Evolutionary conservation across 2,329 filamentous ascomycete genomes (phyloP).

Genomic region (Thielaviopsis cerberus): DNA sequence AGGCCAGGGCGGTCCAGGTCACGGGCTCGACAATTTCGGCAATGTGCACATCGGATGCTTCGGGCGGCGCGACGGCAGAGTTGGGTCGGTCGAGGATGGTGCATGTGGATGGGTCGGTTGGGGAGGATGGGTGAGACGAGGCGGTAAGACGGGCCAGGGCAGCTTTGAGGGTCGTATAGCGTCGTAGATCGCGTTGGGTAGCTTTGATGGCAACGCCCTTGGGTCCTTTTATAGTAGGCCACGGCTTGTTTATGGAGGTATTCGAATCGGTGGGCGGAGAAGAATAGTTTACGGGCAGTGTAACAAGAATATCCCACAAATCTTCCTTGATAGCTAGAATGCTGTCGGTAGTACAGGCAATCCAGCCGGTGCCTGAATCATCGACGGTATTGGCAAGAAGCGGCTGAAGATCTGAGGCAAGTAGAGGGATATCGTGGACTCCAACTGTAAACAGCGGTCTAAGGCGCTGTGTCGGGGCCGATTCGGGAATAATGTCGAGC

Average conservation of each 20-base stretch:
- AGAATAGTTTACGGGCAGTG: constrained; percentile 48
- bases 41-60: constrained; percentile 26
- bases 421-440: constrained; percentile 73
- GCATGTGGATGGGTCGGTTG: constrained; percentile 1
- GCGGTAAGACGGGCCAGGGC: constrained; percentile 35
- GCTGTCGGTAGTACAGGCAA: constrained; percentile 88
- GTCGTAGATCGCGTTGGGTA: constrained; percentile 73
- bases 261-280: not conserved
- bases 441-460: constrained; percentile 83
- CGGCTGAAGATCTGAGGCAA: constrained; percentile 36
- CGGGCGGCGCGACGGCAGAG: constrained; percentile 3
- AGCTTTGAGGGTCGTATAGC: constrained; percentile 50
- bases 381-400: constrained; percentile 20
- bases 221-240: constrained; percentile 57
- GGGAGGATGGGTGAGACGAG: too few relatives aligned
- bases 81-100: not conserved
- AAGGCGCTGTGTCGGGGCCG: constrained; percentile 44
- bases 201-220: constrained; percentile 53
- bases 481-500: constrained; percentile 46
- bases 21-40: constrained; percentile 42
- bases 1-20: constrained; percentile 57
- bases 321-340: constrained; percentile 73
- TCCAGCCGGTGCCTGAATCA: constrained; percentile 42
- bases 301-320: constrained; percentile 78
- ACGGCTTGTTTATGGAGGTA: constrained; percentile 31